Evolutionary conservation across 306 rosid species (phyloP).

Genomic region (Quercus wislizeni): DNA sequence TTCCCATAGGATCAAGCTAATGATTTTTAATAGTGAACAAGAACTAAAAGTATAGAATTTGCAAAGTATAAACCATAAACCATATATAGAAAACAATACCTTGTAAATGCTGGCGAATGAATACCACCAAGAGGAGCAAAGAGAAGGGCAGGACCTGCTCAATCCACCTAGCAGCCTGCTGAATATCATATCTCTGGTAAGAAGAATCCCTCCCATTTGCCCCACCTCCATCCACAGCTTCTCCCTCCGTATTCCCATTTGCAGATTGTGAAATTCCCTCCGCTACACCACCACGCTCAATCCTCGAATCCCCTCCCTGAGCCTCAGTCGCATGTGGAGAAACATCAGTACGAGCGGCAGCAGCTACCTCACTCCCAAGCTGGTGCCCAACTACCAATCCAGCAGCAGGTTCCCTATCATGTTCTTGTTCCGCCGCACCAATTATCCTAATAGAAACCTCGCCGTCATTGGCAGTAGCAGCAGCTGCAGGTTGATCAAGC

Average conservation of each 20-base stretch:
- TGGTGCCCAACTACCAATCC: constrained; percentile 50
- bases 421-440: constrained; percentile 60
- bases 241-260: constrained; percentile 40
- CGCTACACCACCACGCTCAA: constrained; percentile 34
- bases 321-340: constrained; percentile 26
- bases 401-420: constrained; percentile 52
- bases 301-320: constrained; percentile 32
- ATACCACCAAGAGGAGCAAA: constrained; percentile 91
- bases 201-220: constrained; percentile 84
- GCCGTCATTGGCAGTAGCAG: constrained; percentile 39
- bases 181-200: constrained; percentile 94
- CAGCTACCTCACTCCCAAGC: constrained; percentile 32
- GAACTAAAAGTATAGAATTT: not conserved
- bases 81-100: constrained; percentile 36
- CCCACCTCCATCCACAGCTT: constrained; percentile 48
- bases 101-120: constrained; percentile 97
- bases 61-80: not conserved
- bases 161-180: constrained; percentile 97
- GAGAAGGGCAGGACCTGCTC: constrained; percentile 93
- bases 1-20: not conserved
- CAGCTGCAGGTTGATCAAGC: constrained; percentile 26
- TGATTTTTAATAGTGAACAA: not conserved
- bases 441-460: constrained; percentile 91
- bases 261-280: constrained; percentile 50
- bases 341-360: constrained; percentile 32